Conservation (phyloP, 2,329 filamentous ascomycete species). For the Hymenoscyphus fructigenus region DNA sequence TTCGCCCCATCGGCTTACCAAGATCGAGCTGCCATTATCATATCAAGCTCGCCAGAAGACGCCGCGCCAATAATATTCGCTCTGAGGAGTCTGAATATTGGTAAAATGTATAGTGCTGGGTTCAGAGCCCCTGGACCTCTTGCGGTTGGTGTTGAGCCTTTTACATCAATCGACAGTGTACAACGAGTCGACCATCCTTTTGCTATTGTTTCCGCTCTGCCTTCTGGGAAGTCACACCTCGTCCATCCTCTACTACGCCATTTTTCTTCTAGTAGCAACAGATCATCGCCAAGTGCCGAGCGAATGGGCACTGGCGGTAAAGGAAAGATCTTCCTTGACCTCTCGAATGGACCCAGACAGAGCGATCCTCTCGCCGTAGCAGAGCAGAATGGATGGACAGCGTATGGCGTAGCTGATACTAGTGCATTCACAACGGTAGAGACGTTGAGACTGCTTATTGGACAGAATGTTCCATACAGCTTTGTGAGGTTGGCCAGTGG, state of each 20-base stretch:
- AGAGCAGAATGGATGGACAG: slow-evolving; percentile 72
- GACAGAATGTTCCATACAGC: slow-evolving; percentile 84
- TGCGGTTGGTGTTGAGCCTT: slow-evolving; percentile 63
- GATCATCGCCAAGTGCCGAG: slow-evolving; percentile 19
- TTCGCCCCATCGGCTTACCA: slow-evolving; percentile 80
- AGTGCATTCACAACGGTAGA: slow-evolving; percentile 83
- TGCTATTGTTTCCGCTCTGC: slow-evolving; percentile 76
- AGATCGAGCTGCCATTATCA: slow-evolving; percentile 70
- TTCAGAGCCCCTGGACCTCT: slow-evolving; percentile 66
- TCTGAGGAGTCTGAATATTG: slow-evolving; percentile 70
- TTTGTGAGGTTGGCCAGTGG: slow-evolving; percentile 76
- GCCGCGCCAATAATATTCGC: slow-evolving; percentile 79
- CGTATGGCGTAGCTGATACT: slow-evolving; percentile 77
- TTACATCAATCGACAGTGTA: slow-evolving; percentile 73
- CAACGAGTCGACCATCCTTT: slow-evolving; percentile 78
- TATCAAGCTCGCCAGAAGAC: slow-evolving; percentile 71
- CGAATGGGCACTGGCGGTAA: slow-evolving; percentile 33
- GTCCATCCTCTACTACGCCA: slow-evolving; percentile 76
- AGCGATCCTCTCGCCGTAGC: slow-evolving; percentile 70
- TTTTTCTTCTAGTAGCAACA: slow-evolving; percentile 52
- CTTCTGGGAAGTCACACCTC: slow-evolving; percentile 74
- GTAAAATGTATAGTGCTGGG: slow-evolving; percentile 80
- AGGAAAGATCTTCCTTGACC: slow-evolving; percentile 75
- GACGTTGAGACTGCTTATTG: slow-evolving; percentile 73
- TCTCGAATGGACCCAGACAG: slow-evolving; percentile 64